Evolutionary conservation across 2,329 filamentous ascomycete species (phyloP), one percentile per base, ranked within the genome.

Genomic region (Colletotrichum navitas): DNA sequence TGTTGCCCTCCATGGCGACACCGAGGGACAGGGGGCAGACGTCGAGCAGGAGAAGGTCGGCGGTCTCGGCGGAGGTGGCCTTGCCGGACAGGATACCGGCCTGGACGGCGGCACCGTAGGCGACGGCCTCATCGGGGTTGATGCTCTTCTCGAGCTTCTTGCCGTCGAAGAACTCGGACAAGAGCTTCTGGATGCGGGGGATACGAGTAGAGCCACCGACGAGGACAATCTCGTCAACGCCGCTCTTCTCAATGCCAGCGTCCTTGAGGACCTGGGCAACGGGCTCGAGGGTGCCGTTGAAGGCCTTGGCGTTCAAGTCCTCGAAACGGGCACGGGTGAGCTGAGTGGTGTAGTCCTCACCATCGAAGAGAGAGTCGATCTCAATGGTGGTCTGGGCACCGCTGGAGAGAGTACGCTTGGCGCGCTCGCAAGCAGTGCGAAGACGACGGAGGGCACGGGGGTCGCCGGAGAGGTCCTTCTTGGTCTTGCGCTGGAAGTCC

Each of bases 141-240:
- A 98, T 98, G 89, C 93, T 96, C 90, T 98, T 98, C 91, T 98
- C 95, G 77, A 98, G 94, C 93, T 99, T 98, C 94, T 99, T 99
- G 86, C 95, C 95, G 83, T 97, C 93, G 88, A 99, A 99, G 91
- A 95, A 98, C 86, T 99, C 96, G 87, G 92, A 95, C 77, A 99
- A 92, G 77, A 99, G 93, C 91, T 98, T 98, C 92, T 99, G 96
- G 84, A 99, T 97, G 84, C 92, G 91, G 81, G 96, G 96, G 79
- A 99, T 99, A 94, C 96, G 96, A 81, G 96, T 99, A 75, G 95
- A 98, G 79, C 96, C 96, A 91, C 96, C 96, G 81, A 99, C 96
- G 80, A 99, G 93, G 79, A 99, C 96, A 77, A 99, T 97, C 90
- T 99, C 96, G 82, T 98, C 94, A 80, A 99, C 95, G 81, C 90